Conservation (phyloP, 345 rosid genomes). For the Salix purpurea region DNA sequence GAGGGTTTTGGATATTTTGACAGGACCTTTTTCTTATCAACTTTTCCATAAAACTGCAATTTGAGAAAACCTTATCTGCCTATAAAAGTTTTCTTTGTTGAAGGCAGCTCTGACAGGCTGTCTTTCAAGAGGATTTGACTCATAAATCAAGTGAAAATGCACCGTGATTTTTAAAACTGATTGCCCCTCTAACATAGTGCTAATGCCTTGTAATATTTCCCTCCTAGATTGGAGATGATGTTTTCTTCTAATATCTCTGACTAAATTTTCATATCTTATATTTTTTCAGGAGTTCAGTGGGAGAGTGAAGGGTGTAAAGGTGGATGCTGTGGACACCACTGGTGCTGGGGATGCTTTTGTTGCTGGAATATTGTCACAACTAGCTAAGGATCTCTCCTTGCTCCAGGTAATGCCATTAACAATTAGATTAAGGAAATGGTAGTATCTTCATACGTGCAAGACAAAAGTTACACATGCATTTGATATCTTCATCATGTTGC, state of each 20-base stretch:
- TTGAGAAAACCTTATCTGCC: not conserved
- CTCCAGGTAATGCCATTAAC: slow-evolving; percentile 50
- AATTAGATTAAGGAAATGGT: not conserved
- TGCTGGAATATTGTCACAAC: slow-evolving; percentile 64
- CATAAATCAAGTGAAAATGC: not conserved
- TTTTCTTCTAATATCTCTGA: not conserved
- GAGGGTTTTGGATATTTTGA: not conserved
- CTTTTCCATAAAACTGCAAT: not conserved
- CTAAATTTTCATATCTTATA: not conserved
- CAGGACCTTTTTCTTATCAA: not conserved
- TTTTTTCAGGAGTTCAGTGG: slow-evolving; percentile 67
- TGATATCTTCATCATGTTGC: not conserved
- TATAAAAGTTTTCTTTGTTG: not conserved
- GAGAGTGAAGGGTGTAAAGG: slow-evolving; percentile 70
- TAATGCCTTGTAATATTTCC: not conserved
- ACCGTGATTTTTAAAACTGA: too few relatives aligned
- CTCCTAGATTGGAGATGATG: not conserved
- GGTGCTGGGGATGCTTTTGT: slow-evolving; percentile 99
- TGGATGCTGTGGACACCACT: slow-evolving; percentile 80
- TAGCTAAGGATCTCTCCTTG: slow-evolving; percentile 68
- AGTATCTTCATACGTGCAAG: not conserved
- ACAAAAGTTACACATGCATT: not conserved
- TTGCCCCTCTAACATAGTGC: not conserved
- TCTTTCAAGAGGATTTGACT: not conserved
- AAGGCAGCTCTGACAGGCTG: not conserved